Conservation (phyloP, 176 grass and related monocot genomes). For the Raddia distichophylla region DNA sequence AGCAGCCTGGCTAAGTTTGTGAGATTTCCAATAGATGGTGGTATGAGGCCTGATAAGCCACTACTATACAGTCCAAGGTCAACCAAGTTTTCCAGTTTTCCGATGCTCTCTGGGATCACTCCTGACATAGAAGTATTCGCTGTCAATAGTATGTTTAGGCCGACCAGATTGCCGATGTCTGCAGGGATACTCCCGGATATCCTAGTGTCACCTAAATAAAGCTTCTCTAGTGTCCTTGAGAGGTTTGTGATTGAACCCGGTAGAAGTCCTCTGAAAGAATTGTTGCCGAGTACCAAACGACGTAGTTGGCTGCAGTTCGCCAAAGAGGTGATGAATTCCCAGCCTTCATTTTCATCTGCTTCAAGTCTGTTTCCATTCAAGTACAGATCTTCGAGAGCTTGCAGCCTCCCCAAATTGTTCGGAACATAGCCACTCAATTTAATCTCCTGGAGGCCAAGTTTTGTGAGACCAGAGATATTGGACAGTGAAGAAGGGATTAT, state of each 20-base stretch:
- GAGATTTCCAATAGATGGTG: constrained; percentile 30
- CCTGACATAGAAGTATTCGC: constrained; percentile 24
- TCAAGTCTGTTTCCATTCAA: background rate
- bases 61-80: background rate
- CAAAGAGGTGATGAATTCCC: constrained; percentile 37
- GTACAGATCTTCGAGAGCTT: background rate
- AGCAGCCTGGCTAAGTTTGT: background rate
- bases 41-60: constrained; percentile 13
- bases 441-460: accelerated
- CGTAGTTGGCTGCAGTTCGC: constrained; percentile 5
- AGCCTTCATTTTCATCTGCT: constrained; percentile 3
- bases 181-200: constrained; percentile 23
- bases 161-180: constrained; percentile 26
- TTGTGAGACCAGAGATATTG: background rate
- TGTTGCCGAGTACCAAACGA: background rate
- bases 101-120: constrained; percentile 33
- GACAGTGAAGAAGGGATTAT: constrained; percentile 12
- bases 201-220: background rate
- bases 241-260: constrained; percentile 2
- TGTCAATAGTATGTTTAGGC: background rate
- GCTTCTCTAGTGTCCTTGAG: background rate
- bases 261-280: constrained; percentile 12
- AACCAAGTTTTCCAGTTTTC: constrained; percentile 20
- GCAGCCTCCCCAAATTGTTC: background rate
- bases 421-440: constrained; percentile 25